Conservation (phyloP, 2,329 filamentous ascomycete species). For the Ophiostoma quercus region DNA sequence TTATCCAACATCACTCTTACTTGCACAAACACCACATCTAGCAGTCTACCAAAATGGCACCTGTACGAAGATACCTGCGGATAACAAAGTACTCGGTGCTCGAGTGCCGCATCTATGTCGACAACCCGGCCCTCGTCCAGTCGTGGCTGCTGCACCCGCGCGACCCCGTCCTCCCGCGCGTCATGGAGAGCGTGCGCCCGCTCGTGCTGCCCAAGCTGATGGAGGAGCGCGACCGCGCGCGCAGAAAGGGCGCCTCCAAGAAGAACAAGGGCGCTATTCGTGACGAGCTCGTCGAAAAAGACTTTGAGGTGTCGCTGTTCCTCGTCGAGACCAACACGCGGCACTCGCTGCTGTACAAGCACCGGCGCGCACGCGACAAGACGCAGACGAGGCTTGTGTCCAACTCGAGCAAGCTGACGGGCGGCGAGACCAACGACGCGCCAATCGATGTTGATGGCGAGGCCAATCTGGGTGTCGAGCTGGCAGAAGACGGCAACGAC, state of each 20-base stretch:
- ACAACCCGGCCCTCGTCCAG: constrained; percentile 76
- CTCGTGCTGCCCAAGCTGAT: constrained; percentile 84
- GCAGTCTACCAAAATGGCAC: constrained; percentile 59
- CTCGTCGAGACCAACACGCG: constrained; percentile 78
- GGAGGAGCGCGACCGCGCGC: constrained; percentile 69
- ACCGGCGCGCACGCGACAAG: constrained; percentile 67
- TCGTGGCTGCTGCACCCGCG: constrained; percentile 78
- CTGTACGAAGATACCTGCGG: constrained; percentile 80
- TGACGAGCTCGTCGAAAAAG: constrained; percentile 80
- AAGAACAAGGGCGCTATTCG: constrained; percentile 76
- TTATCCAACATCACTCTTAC: neutral
- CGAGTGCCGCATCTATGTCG: constrained; percentile 94
- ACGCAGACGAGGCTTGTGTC: constrained; percentile 50
- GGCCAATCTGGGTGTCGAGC: constrained; percentile 13
- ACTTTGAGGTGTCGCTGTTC: constrained; percentile 94
- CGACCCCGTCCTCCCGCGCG: constrained; percentile 69
- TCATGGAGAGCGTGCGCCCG: constrained; percentile 80
- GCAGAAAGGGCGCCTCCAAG: constrained; percentile 51
- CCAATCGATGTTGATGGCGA: constrained; percentile 48
- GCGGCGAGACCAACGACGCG: constrained; percentile 48
- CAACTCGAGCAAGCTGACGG: constrained; percentile 58
- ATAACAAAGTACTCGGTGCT: constrained; percentile 91
- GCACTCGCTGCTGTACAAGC: constrained; percentile 80
- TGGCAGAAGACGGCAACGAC: neutral
- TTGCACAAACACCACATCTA: neutral